Percentiles rank a stretch among this genome's conserved stretches.
Evolutionary conservation across 2,329 filamentous ascomycete species (phyloP).

Genomic region (Verticillium zaregamsianum): DNA sequence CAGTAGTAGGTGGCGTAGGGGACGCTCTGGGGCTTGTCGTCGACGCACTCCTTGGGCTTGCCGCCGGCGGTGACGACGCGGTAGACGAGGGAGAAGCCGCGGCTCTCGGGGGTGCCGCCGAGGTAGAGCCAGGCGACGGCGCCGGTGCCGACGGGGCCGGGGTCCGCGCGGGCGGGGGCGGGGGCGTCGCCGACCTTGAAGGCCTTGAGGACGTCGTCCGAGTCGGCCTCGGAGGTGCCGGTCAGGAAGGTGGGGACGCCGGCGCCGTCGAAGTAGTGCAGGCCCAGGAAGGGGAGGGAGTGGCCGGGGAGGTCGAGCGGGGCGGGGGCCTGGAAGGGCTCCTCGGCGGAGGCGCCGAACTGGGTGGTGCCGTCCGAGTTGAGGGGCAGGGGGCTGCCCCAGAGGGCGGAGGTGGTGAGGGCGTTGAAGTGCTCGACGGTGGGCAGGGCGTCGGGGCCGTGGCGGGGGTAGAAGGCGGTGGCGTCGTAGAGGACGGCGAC

Average conservation of each 20-base stretch:
- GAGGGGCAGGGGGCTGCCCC: slow-evolving; percentile 40
- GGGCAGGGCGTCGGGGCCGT: slow-evolving; percentile 30
- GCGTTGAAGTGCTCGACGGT: slow-evolving; percentile 28
- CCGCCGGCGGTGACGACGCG: slow-evolving; percentile 53
- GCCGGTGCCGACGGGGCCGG: slow-evolving; percentile 42
- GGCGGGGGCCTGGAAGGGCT: slow-evolving; percentile 39
- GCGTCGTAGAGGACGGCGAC: slow-evolving; percentile 58
- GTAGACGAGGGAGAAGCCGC: slow-evolving; percentile 40
- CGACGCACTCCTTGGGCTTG: slow-evolving; percentile 36
- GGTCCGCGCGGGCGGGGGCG: slow-evolving; percentile 46
- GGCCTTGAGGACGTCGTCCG: slow-evolving; percentile 36
- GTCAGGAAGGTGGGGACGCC: slow-evolving; percentile 59
- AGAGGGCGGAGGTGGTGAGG: slow-evolving; percentile 37
- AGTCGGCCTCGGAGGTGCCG: slow-evolving; percentile 25
- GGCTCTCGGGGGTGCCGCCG: slow-evolving; percentile 32
- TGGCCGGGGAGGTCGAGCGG: slow-evolving; percentile 32
- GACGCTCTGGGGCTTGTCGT: slow-evolving; percentile 43
- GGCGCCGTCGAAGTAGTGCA: slow-evolving; percentile 60
- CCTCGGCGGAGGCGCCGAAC: slow-evolving; percentile 37
- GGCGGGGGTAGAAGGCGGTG: slow-evolving; percentile 45
- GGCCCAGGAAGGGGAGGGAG: slow-evolving; percentile 41
- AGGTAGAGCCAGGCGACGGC: slow-evolving; percentile 54
- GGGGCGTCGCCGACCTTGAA: slow-evolving; percentile 45
- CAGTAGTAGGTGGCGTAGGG: slow-evolving; percentile 56
- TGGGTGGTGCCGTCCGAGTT: slow-evolving; percentile 33